Percentiles rank a stretch among this genome's conserved stretches.
These are phyloP conservation scores for Polyporus tsugae DNA, from an alignment of 1,284 basidiomycete genomes.

Conservation along the genomic window DNA sequence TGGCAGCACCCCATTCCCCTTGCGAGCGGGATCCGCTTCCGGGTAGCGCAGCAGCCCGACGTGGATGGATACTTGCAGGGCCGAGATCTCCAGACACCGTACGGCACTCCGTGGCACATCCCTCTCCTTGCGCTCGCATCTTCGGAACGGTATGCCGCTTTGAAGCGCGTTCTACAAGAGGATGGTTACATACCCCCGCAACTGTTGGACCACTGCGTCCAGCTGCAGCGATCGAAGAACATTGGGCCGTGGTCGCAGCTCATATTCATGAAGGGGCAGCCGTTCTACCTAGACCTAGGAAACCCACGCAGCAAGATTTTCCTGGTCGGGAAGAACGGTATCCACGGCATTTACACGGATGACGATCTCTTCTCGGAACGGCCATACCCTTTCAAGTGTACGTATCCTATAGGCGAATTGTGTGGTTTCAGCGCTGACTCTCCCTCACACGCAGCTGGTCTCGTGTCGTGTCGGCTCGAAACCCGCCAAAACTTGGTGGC, in stretches of 20 bases:
- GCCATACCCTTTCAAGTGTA: slow-evolving; percentile 17
- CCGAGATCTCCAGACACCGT: slow-evolving; percentile 19
- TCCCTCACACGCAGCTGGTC: slow-evolving; percentile 6
- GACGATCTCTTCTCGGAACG: background rate
- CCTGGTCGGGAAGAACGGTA: background rate
- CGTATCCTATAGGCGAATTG: background rate
- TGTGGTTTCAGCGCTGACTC: background rate
- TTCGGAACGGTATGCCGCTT: background rate
- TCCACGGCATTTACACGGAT: background rate
- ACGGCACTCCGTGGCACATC: slow-evolving; percentile 24
- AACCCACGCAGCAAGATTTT: background rate
- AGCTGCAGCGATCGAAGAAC: background rate
- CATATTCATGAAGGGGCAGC: slow-evolving; percentile 7
- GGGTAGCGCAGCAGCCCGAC: slow-evolving; percentile 13
- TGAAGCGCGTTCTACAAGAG: slow-evolving; percentile 1
- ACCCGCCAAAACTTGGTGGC: background rate
- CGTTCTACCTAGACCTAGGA: slow-evolving; percentile 17
- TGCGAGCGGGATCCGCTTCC: slow-evolving; percentile 26
- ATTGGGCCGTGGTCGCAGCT: slow-evolving; percentile 18
- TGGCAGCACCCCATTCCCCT: slow-evolving; percentile 8
- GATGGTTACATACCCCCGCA: slow-evolving; percentile 6
- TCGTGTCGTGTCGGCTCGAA: slow-evolving; percentile 13
- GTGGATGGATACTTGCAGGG: slow-evolving; percentile 9
- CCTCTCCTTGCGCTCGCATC: slow-evolving; percentile 17
- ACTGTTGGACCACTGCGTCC: background rate